Evolutionary conservation across 1,284 basidiomycete genomes (phyloP).

Genomic region (Austroboletus olivaceoglutinosus): DNA sequence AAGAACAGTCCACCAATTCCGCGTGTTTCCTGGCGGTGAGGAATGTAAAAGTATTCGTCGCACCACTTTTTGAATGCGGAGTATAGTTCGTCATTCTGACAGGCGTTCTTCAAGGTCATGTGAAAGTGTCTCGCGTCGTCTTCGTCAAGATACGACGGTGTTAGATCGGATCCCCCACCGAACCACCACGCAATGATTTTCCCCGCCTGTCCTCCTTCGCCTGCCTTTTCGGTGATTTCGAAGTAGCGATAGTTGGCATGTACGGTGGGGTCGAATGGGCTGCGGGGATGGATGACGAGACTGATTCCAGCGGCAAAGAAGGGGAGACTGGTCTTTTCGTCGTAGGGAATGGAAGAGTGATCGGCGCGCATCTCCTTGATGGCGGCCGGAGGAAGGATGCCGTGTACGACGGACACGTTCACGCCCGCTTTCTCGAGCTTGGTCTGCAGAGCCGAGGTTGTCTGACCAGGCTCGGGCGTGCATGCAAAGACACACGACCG

Average conservation of each 20-base stretch:
- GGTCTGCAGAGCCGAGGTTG: conserved; percentile 34
- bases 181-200: conserved; percentile 94
- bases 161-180: conserved; percentile 95
- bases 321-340: conserved; percentile 66
- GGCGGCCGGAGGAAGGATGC: conserved; percentile 82
- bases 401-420: conserved; percentile 93
- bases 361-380: conserved; percentile 94
- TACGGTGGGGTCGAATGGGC: conserved; percentile 89
- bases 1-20: conserved; percentile 97
- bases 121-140: conserved; percentile 92
- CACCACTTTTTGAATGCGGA: conserved; percentile 92
- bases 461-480: conserved; percentile 41
- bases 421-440: conserved; percentile 96
- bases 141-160: conserved; percentile 89
- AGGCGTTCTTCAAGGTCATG: conserved; percentile 71
- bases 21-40: conserved; percentile 88
- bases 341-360: conserved; percentile 74
- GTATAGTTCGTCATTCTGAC: conserved; percentile 76
- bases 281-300: conserved; percentile 91
- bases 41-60: conserved; percentile 94
- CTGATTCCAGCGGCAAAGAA: conserved; percentile 94
- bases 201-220: conserved; percentile 33
- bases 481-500: conserved; percentile 85
- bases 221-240: conserved; percentile 68
- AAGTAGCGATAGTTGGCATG: conserved; percentile 99